Evolutionary conservation across 495 filamentous ascomycete genomes (phyloP).

Genomic region (Annulohypoxylon stygium): DNA sequence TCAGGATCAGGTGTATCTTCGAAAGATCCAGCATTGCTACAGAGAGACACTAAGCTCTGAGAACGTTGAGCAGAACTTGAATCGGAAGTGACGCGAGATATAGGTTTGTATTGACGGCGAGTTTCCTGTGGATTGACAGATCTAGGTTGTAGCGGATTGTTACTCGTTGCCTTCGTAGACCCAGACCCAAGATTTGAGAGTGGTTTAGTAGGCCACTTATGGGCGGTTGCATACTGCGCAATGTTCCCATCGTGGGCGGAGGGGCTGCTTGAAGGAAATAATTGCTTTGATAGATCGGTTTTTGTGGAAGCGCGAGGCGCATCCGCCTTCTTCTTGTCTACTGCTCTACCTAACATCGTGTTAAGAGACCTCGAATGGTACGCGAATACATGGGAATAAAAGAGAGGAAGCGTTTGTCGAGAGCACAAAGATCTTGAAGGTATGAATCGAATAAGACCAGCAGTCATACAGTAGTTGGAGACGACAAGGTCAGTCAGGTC

Average conservation of each 20-base stretch:
- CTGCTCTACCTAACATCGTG: constrained; percentile 57
- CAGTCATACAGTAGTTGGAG: constrained; percentile 46
- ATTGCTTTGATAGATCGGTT: constrained; percentile 56
- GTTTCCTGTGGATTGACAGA: constrained; percentile 41
- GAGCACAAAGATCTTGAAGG: constrained; percentile 40
- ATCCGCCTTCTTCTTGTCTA: constrained; percentile 50
- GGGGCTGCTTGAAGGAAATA: constrained; percentile 66
- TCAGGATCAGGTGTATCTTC: constrained; percentile 52
- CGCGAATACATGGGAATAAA: constrained; percentile 30
- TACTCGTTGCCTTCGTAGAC: constrained; percentile 35
- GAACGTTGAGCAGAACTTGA: constrained; percentile 28
- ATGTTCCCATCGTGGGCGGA: constrained; percentile 53
- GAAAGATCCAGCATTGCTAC: constrained; percentile 59
- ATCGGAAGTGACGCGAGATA: constrained; percentile 18
- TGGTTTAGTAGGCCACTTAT: constrained; percentile 45
- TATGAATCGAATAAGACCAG: constrained; percentile 41
- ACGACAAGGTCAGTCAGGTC: background rate
- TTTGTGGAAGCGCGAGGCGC: constrained; percentile 42
- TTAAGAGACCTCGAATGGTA: constrained; percentile 39
- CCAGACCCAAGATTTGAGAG: constrained; percentile 40
- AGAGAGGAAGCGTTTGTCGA: constrained; percentile 33
- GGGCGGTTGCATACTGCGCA: constrained; percentile 49
- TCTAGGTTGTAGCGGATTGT: constrained; percentile 35
- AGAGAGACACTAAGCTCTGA: constrained; percentile 56
- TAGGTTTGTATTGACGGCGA: constrained; percentile 25